A percentile compares a stretch with the other conserved stretches of the same genome.
phyloP scores from a whole-genome alignment of 331 rosid genomes.

The Acacia concinna region DNA sequence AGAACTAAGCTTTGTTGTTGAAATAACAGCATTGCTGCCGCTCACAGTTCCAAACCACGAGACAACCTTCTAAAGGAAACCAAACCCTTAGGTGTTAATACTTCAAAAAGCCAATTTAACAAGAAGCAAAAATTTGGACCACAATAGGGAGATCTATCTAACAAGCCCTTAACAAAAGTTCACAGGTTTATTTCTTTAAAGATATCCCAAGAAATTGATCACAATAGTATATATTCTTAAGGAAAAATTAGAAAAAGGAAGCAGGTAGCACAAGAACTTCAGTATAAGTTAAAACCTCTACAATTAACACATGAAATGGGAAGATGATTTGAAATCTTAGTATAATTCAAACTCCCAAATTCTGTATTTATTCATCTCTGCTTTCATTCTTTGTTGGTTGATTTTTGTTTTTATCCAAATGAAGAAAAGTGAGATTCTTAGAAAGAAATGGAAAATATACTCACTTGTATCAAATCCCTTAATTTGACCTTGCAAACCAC shows the following conservation, averaged over 20 bases:
- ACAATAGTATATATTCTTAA: background rate
- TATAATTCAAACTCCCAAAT: background rate
- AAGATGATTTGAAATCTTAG: background rate
- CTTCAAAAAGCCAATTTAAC: background rate
- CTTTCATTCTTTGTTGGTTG: background rate
- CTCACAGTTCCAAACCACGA: constrained; percentile 10
- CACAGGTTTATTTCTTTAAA: background rate
- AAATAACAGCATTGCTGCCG: background rate
- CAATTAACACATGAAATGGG: background rate
- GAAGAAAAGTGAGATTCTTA: background rate
- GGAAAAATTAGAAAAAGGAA: background rate
- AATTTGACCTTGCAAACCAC: constrained; percentile 79
- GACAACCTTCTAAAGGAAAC: constrained; percentile 1
- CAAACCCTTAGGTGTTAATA: constrained; percentile 3
- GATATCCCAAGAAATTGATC: background rate
- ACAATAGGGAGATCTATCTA: background rate
- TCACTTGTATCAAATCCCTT: constrained; percentile 69
- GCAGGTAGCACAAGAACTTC: constrained; percentile 1
- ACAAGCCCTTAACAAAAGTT: background rate
- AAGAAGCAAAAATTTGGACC: background rate
- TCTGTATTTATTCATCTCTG: background rate
- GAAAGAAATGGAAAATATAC: constrained; percentile 41
- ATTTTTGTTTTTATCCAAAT: background rate
- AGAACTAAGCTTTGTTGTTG: constrained; percentile 19
- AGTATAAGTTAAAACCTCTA: background rate